phyloP scores from a whole-genome alignment of 352 stramenopile species.

The Phytophthora podocarpi region DNA sequence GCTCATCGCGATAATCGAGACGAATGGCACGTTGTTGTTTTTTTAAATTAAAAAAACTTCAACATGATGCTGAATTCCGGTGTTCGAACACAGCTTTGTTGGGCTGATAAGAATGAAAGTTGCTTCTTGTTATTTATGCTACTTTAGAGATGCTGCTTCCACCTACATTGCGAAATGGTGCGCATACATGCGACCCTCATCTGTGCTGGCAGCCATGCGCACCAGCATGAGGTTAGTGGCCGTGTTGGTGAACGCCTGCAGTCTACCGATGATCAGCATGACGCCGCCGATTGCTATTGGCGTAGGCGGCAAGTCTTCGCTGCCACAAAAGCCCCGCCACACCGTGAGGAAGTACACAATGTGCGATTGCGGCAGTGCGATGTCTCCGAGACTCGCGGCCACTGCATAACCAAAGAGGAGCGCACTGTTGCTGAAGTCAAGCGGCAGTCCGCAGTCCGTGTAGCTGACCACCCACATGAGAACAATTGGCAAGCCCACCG shows the following conservation, averaged over 20 bases:
- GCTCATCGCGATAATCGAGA: too few species aligned
- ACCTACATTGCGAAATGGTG: slow-evolving; percentile 33
- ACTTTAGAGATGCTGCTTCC: too few species aligned
- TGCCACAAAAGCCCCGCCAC: slow-evolving; percentile 56
- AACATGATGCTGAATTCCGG: background rate
- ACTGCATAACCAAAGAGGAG: slow-evolving; percentile 55
- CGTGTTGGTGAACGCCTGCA: slow-evolving; percentile 52
- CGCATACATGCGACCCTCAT: slow-evolving; percentile 45
- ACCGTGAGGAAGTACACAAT: slow-evolving; percentile 67
- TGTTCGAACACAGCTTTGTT: too few species aligned
- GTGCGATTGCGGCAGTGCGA: slow-evolving; percentile 38
- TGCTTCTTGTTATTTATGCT: too few species aligned
- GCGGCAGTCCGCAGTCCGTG: slow-evolving; percentile 47
- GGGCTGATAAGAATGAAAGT: too few species aligned
- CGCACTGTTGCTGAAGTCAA: slow-evolving; percentile 37
- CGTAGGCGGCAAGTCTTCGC: slow-evolving; percentile 46
- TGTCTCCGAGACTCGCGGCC: slow-evolving; percentile 55
- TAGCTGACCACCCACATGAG: slow-evolving; percentile 60
- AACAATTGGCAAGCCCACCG: slow-evolving; percentile 46
- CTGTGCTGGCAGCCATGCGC: slow-evolving; percentile 55
- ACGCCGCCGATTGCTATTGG: slow-evolving; percentile 48
- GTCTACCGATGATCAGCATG: slow-evolving; percentile 48
- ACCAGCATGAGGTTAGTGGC: slow-evolving; percentile 66
- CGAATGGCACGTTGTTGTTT: too few species aligned
- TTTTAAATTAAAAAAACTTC: too few species aligned